These are phyloP conservation scores for Komagataella pseudopastoris DNA, from an alignment of 805 yeast species.

Conservation along the genomic window DNA sequence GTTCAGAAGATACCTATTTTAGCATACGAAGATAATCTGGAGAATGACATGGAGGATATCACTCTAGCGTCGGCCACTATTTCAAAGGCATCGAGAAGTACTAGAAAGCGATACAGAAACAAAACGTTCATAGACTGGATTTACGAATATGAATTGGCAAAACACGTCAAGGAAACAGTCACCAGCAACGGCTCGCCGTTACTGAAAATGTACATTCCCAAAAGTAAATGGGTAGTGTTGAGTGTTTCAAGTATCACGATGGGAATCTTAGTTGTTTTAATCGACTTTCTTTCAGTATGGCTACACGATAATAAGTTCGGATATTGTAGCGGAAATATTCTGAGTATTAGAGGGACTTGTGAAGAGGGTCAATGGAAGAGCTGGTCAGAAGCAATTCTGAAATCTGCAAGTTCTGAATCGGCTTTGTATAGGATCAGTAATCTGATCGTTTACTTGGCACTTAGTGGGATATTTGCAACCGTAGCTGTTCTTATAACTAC, in stretches of 20 bases:
- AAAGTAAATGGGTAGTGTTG: conserved; percentile 34
- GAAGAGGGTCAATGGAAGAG: conserved; percentile 11
- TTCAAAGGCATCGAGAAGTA: neutral
- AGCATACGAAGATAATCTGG: neutral
- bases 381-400: conserved; percentile 20
- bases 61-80: neutral
- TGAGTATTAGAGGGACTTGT: conserved; percentile 18
- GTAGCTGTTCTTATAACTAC: conserved; percentile 19
- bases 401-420: conserved; percentile 13
- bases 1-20: neutral
- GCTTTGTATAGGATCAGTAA: conserved; percentile 11
- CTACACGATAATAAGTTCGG: conserved; percentile 42
- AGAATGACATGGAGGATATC: neutral
- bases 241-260: conserved; percentile 28
- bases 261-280: conserved; percentile 32
- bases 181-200: conserved; percentile 5
- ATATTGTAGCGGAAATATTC: conserved; percentile 23
- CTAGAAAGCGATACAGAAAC: conserved; percentile 6
- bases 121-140: conserved; percentile 19
- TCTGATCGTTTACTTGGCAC: conserved; percentile 21
- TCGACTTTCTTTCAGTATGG: conserved; percentile 36
- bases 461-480: conserved; percentile 24
- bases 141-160: conserved; percentile 15
- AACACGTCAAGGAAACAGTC: conserved; percentile 5
- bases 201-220: conserved; percentile 7